phyloP scores from a whole-genome alignment of 495 filamentous ascomycete species.

The Paragyromitra xinjiangensis region DNA sequence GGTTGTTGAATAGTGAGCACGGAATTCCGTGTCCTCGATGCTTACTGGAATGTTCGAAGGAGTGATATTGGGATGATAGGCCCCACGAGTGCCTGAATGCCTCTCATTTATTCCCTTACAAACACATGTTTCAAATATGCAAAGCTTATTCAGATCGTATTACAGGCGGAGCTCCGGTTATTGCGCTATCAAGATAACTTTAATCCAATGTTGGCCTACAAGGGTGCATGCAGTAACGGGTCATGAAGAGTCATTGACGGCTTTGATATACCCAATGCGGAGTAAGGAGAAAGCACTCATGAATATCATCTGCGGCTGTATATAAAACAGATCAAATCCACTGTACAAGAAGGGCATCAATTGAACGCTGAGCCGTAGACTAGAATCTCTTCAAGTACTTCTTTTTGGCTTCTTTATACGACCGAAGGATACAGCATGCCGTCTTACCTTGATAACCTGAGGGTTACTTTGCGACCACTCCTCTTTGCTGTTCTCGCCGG shows the following conservation, averaged over 20 bases:
- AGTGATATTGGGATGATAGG: background rate
- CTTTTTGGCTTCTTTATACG: background rate
- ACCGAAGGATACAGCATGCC: constrained; percentile 16
- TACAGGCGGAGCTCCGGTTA: constrained; percentile 3
- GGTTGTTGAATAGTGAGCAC: constrained; percentile 23
- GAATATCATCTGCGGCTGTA: background rate
- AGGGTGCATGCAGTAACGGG: background rate
- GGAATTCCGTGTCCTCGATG: constrained; percentile 23
- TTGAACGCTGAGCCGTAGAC: background rate
- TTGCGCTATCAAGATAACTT: background rate
- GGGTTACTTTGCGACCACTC: constrained; percentile 14
- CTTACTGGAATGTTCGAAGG: background rate
- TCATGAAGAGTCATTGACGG: background rate
- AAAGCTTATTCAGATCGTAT: background rate
- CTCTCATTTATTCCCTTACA: background rate
- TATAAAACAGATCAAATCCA: constrained; percentile 1
- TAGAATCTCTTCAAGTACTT: background rate
- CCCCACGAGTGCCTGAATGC: background rate
- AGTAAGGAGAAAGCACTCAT: background rate
- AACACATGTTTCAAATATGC: background rate
- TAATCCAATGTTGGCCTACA: constrained; percentile 1
- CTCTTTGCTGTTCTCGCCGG: constrained; percentile 36
- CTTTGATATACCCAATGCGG: background rate
- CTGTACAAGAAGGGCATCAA: background rate
- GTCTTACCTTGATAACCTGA: constrained; percentile 17